phyloP scores from a whole-genome alignment of 306 rosid species.

The Macrotyloma uniflorum region DNA sequence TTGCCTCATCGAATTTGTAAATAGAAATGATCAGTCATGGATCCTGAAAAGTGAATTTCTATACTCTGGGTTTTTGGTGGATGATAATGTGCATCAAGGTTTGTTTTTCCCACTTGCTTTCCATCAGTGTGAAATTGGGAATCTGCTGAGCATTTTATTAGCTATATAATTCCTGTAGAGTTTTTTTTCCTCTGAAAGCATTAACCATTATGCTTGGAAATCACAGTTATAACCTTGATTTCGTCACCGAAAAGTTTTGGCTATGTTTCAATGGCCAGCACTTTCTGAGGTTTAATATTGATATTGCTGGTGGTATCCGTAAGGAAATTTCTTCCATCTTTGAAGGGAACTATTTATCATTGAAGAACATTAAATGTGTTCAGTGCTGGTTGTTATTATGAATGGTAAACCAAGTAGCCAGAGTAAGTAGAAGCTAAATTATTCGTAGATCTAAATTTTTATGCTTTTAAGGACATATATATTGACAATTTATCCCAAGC shows the following conservation, averaged over 20 bases:
- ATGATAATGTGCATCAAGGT: slow-evolving; percentile 43
- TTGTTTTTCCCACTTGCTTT: slow-evolving; percentile 44
- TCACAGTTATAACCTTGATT: slow-evolving; percentile 37
- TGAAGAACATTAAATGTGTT: slow-evolving; percentile 23
- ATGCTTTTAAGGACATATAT: slow-evolving; percentile 34
- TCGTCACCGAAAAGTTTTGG: slow-evolving; percentile 38
- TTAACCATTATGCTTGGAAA: slow-evolving; percentile 43
- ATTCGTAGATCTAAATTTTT: slow-evolving; percentile 22
- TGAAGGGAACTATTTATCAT: neutral
- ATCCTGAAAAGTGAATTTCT: slow-evolving; percentile 34
- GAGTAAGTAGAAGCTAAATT: slow-evolving; percentile 37
- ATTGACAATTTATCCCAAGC: slow-evolving; percentile 27
- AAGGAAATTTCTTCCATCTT: slow-evolving; percentile 24
- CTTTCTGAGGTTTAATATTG: slow-evolving; percentile 1
- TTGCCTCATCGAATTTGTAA: slow-evolving; percentile 65
- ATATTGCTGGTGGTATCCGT: slow-evolving; percentile 33
- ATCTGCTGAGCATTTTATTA: slow-evolving; percentile 37
- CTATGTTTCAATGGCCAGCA: slow-evolving; percentile 32
- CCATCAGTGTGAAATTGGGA: slow-evolving; percentile 34
- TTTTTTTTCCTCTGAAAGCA: slow-evolving; percentile 34
- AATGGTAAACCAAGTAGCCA: slow-evolving; percentile 30
- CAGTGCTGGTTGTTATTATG: slow-evolving; percentile 28
- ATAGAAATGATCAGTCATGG: slow-evolving; percentile 45
- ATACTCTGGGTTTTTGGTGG: slow-evolving; percentile 46
- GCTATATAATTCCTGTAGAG: slow-evolving; percentile 29